A percentile compares a stretch with the other conserved stretches of the same genome.
Evolutionary conservation across 306 rosid genomes (phyloP).

Genomic region (Lagenaria siceraria): DNA sequence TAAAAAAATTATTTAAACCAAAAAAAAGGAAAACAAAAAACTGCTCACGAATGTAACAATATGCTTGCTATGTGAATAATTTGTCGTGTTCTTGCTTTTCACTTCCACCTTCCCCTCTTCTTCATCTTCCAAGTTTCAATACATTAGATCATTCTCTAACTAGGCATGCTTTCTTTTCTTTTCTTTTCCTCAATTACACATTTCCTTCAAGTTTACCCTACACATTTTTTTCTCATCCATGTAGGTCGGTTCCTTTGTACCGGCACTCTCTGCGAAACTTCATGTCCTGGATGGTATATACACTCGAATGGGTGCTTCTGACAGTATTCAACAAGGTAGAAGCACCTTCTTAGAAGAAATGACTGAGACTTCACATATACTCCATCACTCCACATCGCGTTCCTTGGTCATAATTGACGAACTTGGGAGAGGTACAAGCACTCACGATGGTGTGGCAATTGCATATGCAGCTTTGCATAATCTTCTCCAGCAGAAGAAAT

Average conservation of each 20-base stretch:
- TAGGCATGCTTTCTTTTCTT: background rate
- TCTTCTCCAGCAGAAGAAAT: slow-evolving; percentile 52
- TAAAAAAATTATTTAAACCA: too few relatives aligned
- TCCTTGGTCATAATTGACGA: slow-evolving; percentile 85
- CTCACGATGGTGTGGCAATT: slow-evolving; percentile 89
- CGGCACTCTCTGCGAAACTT: slow-evolving; percentile 71
- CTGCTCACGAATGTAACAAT: too few relatives aligned
- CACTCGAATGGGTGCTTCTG: slow-evolving; percentile 97
- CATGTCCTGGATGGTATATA: slow-evolving; percentile 77
- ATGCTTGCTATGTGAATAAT: too few relatives aligned
- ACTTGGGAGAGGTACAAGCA: slow-evolving; percentile 97
- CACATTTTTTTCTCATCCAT: slow-evolving; percentile 15
- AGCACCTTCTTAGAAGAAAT: slow-evolving; percentile 93
- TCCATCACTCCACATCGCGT: slow-evolving; percentile 46
- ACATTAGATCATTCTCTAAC: background rate
- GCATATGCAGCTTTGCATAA: slow-evolving; percentile 78
- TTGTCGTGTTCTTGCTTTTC: background rate
- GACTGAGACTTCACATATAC: slow-evolving; percentile 70
- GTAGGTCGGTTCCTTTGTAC: slow-evolving; percentile 88
- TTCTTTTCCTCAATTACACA: slow-evolving; percentile 9
- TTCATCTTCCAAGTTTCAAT: background rate
- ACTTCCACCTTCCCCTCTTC: background rate
- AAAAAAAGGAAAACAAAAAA: too few relatives aligned
- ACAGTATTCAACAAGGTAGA: slow-evolving; percentile 84
- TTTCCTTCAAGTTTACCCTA: background rate